Base-by-base conservation (phyloP, 2,329 filamentous ascomycete species). In the Diaporthe velutina region DNA sequence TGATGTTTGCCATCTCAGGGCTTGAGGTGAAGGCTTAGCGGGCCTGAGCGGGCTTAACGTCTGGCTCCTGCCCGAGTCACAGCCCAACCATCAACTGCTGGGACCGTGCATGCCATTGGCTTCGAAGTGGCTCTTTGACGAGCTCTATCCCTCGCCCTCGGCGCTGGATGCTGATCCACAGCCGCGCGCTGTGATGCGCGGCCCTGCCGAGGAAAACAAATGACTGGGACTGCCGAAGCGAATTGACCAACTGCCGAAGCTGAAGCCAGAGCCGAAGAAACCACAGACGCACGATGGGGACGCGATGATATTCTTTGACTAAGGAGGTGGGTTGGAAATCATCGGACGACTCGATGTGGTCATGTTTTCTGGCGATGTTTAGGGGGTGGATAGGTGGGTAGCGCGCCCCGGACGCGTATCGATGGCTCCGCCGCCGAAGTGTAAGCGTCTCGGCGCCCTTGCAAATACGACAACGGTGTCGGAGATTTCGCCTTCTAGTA, bases 241-340 rank as follows among this genome's bases (percentile, higher is more conserved):
- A n/a, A n/a, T n/a, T n/a, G n/a, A 57, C 45, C 70, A 72, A 72
- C 35, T 64, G 70, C 70, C 70, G 57, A 64, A 33, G 57, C 48
- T n/a, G 45, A 33, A 30, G 70, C 35, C 35, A 61, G 61, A 67
- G 42, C 61, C 61, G 28, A 52, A 52, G 30, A 42, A 54, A 54
- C 50, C 67, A 70, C 38, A 52, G 35, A 38, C 40, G 67, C 57
- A 55, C 48, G 45, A 68, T 30, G n/a, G 64, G 30, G n/a, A 40
- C 33, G 64, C 50, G 33, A 38, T 54, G 64, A 54, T 68, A 35
- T 33, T 13, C 30, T 54, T 52, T 15, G 48, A 33, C 64, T 52
- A 38, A 52, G 42, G 15, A 28, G 64, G 48, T 54, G 64, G 64
- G 17, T 68, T n/a, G 64, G 4, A 40, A 40, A 22, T 40, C n/a